These are phyloP conservation scores for Colletotrichum ledebouriae DNA, from an alignment of 2,329 filamentous ascomycete species.

Conservation along the genomic window DNA sequence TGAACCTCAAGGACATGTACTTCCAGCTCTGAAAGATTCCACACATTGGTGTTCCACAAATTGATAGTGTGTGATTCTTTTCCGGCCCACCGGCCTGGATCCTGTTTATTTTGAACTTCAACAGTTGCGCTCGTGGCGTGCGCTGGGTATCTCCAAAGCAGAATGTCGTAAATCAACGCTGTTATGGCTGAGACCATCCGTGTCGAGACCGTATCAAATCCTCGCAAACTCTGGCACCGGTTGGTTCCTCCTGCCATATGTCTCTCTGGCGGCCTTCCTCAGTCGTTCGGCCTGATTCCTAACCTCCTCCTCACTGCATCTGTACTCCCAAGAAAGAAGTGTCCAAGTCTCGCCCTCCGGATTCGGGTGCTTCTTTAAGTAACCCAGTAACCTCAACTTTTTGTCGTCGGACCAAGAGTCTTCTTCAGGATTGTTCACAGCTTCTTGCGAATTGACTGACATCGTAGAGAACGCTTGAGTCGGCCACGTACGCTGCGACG, in stretches of 20 bases:
- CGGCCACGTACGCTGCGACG: too few relatives aligned
- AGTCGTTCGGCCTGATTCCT: conserved; percentile 22
- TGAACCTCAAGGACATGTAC: too few relatives aligned
- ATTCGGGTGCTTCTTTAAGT: not conserved
- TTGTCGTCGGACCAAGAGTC: conserved; percentile 23
- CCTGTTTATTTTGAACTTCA: not conserved
- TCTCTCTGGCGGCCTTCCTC: conserved; percentile 27
- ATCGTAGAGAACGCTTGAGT: too few relatives aligned
- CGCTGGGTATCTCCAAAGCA: conserved; percentile 35
- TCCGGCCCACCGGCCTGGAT: not conserved
- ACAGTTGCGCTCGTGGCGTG: not conserved
- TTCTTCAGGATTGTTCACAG: not conserved
- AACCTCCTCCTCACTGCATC: conserved; percentile 24
- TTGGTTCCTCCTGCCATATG: conserved; percentile 10
- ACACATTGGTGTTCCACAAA: too few relatives aligned
- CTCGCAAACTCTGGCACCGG: conserved; percentile 29
- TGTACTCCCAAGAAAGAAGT: conserved; percentile 14
- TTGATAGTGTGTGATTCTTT: not conserved
- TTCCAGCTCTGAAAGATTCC: too few relatives aligned
- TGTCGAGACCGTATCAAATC: not conserved
- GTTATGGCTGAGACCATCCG: not conserved
- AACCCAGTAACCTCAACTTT: conserved; percentile 16
- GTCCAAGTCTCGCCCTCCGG: not conserved
- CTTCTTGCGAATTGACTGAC: not conserved
- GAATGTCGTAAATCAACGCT: conserved; percentile 6